These are phyloP conservation scores for Kodamaea sp. DNA, from an alignment of 1,139 yeast species.

Conservation along the genomic window DNA sequence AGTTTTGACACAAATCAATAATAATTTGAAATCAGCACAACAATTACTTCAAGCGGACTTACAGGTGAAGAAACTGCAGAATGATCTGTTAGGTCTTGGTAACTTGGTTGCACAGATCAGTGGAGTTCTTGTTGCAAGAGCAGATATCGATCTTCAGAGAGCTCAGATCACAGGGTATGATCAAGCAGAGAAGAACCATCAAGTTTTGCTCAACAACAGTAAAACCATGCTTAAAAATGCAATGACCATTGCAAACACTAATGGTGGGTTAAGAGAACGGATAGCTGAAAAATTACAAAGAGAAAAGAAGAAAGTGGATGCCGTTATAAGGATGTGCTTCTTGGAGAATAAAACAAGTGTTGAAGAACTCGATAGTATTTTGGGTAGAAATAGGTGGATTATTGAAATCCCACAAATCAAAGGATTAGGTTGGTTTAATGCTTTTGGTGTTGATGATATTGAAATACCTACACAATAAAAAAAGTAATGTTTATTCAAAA, in stretches of 20 bases:
- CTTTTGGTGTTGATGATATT: conserved; percentile 17
- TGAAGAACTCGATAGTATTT: conserved; percentile 35
- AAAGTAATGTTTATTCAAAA: neutral
- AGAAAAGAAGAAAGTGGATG: conserved; percentile 42
- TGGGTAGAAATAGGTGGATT: conserved; percentile 35
- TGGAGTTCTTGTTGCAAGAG: conserved; percentile 44
- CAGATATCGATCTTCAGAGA: conserved; percentile 54
- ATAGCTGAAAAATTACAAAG: conserved; percentile 41
- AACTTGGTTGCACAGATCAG: conserved; percentile 38
- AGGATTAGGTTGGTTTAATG: conserved; percentile 29
- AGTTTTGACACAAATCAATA: conserved; percentile 36
- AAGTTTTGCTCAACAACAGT: conserved; percentile 34
- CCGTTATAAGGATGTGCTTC: conserved; percentile 43
- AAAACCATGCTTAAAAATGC: conserved; percentile 46
- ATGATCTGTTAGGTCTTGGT: conserved; percentile 29
- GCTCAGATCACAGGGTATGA: conserved; percentile 28
- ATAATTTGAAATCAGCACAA: conserved; percentile 37
- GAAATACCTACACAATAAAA: neutral
- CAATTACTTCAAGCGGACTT: conserved; percentile 24
- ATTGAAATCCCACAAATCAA: conserved; percentile 24
- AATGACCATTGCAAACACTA: conserved; percentile 39
- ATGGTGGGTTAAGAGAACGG: conserved; percentile 52
- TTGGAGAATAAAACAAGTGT: conserved; percentile 36
- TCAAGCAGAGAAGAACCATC: conserved; percentile 27
- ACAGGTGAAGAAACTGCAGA: conserved; percentile 17